Evolutionary conservation across 345 rosid species (phyloP), one percentile per base, ranked within the genome.

Genomic region (Citrus glauca): DNA sequence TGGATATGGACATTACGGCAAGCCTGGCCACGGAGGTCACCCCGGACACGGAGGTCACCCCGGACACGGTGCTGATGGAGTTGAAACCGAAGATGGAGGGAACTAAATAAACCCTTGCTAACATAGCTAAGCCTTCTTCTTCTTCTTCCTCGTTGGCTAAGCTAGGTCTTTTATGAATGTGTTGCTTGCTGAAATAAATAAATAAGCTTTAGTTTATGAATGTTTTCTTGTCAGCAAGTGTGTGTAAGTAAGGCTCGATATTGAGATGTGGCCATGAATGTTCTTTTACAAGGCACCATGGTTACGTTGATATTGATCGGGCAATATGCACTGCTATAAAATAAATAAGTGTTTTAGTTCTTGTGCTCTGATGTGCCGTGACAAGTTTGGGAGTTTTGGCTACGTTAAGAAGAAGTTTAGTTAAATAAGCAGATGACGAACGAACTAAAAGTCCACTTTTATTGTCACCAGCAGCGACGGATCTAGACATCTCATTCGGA

Each of bases 21-120:
- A 59, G 19, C 17, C 42, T 25, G 59, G 76, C 3, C 80, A 81
- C 2, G 65, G 66, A 19, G 77, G 76, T 19, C 62, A 66, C 48
- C n/a, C n/a, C n/a, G n/a, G n/a, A n/a, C n/a, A n/a, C n/a, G n/a
- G n/a, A n/a, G n/a, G n/a, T n/a, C n/a, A n/a, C 48, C 73, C 57
- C 11, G 72, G 77, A 8, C 80, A 81, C n/a, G 69, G 59, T n/a
- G 42, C 33, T 28, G 67, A 4, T 32, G 67, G 6, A 28, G 67
- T 27, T 30, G 35, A 55, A 55, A 55, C 13, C 30, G 66, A 11
- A 27, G 37, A 10, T 10, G 38, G 40, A 6, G 38, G 30, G 33
- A 32, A 64, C 67, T 64, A 16, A 35, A 64, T 2, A 16, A 16
- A 16, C 20, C 66, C 35, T 27, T 0, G 19, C 7, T 27, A 5